Conservation (phyloP, 2,329 filamentous ascomycete genomes). For the Zasmidium angulare region DNA sequence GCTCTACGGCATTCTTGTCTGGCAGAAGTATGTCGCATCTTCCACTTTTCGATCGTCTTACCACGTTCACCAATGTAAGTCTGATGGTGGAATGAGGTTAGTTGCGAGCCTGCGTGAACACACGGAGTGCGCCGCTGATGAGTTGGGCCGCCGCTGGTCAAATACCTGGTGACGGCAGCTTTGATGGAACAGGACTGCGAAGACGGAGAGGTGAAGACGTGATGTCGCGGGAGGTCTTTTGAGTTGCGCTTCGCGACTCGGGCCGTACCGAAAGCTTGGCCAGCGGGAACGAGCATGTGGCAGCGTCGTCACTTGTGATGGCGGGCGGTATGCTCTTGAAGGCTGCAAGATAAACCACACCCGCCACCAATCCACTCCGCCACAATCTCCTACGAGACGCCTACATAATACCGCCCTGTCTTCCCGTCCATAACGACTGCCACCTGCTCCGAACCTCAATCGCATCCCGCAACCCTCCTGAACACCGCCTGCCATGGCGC, state of each 20-base stretch:
- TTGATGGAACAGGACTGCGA: neutral
- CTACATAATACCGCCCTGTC: neutral
- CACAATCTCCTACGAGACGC: neutral
- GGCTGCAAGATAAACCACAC: slow-evolving; percentile 5
- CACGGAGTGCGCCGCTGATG: no score
- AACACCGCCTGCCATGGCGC: slow-evolving; percentile 30
- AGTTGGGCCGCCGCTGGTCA: no score
- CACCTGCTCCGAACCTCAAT: neutral
- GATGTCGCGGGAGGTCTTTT: neutral
- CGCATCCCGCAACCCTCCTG: slow-evolving; percentile 10
- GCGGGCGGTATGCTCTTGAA: neutral
- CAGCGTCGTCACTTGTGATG: neutral
- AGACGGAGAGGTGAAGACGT: neutral
- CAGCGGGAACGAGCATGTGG: neutral
- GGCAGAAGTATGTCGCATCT: no score
- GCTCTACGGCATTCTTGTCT: no score
- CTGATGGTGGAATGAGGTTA: no score
- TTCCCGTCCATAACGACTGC: neutral
- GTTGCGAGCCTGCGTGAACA: no score
- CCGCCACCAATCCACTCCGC: neutral
- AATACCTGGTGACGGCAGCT: no score
- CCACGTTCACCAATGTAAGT: no score
- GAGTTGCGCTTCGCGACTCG: neutral
- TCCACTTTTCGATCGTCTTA: no score
- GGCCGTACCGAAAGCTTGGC: neutral